Conservation (phyloP, 2,329 filamentous ascomycete genomes). For the Amphichorda felina region DNA sequence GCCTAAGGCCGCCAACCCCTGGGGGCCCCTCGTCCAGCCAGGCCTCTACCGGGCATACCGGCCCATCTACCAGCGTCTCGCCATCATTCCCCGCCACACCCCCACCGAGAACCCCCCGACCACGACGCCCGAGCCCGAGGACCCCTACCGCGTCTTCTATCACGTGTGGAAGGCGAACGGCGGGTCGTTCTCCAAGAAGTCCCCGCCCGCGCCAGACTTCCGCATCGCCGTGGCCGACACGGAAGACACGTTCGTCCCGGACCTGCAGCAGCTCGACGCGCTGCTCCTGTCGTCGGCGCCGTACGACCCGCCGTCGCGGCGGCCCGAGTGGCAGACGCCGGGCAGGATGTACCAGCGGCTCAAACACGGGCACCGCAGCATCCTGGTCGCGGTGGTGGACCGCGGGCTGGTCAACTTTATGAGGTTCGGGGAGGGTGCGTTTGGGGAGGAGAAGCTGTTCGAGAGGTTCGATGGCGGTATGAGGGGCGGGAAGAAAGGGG, state of each 20-base stretch:
- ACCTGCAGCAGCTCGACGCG: constrained; percentile 55
- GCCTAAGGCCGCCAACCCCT: constrained; percentile 17
- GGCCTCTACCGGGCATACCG: constrained; percentile 55
- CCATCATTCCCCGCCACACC: constrained; percentile 61
- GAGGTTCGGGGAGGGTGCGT: constrained; percentile 67
- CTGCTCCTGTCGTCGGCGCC: constrained; percentile 67
- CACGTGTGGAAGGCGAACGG: constrained; percentile 63
- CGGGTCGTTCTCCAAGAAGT: constrained; percentile 64
- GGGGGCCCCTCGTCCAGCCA: constrained; percentile 48
- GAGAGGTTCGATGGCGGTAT: constrained; percentile 37
- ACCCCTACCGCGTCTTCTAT: constrained; percentile 63
- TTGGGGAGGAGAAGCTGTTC: constrained; percentile 63
- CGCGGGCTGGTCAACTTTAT: constrained; percentile 84
- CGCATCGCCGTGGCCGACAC: constrained; percentile 74
- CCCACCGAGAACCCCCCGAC: constrained; percentile 31
- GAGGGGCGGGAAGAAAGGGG: constrained; percentile 28
- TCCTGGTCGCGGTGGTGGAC: constrained; percentile 80
- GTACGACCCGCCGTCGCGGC: constrained; percentile 48
- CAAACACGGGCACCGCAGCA: constrained; percentile 74
- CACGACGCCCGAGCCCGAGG: constrained; percentile 16
- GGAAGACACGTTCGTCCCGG: constrained; percentile 58
- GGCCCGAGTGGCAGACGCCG: constrained; percentile 29
- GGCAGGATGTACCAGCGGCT: constrained; percentile 60
- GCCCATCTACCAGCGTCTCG: constrained; percentile 65
- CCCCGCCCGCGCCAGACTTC: constrained; percentile 70